These are phyloP conservation scores for Ramaria sp. DNA, from an alignment of 768 basidiomycete species.

Conservation along the genomic window DNA sequence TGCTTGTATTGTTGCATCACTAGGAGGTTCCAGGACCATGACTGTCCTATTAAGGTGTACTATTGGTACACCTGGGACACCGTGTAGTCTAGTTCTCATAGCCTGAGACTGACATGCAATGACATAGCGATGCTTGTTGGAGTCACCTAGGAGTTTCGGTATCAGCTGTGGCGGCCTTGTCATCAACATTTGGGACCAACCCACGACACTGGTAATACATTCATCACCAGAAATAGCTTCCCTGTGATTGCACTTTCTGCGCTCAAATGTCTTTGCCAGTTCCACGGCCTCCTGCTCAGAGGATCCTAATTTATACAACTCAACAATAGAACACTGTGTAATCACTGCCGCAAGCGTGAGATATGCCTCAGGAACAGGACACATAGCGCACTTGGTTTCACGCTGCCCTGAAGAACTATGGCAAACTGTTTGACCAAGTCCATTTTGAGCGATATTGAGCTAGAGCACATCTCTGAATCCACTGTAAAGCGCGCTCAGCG, in stretches of 20 bases:
- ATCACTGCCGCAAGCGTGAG: slow-evolving; percentile 62
- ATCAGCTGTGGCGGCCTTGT: not conserved
- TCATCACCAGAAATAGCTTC: slow-evolving; percentile 79
- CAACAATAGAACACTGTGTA: slow-evolving; percentile 93
- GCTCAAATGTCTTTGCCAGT: slow-evolving; percentile 87
- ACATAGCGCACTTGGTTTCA: slow-evolving; percentile 76
- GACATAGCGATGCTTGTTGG: slow-evolving; percentile 90
- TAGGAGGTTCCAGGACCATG: slow-evolving; percentile 87
- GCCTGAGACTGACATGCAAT: slow-evolving; percentile 74
- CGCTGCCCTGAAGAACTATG: slow-evolving; percentile 71
- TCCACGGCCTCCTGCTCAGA: slow-evolving; percentile 67
- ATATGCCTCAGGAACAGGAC: not conserved
- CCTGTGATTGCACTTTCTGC: slow-evolving; percentile 89
- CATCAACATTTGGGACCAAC: slow-evolving; percentile 30
- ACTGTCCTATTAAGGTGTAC: slow-evolving; percentile 89
- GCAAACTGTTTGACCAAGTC: slow-evolving; percentile 70
- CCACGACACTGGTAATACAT: slow-evolving; percentile 73
- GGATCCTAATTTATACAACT: slow-evolving; percentile 73
- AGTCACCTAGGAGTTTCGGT: slow-evolving; percentile 38
- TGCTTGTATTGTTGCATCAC: slow-evolving; percentile 57
- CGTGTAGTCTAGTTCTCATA: slow-evolving; percentile 59
- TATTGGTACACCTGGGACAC: slow-evolving; percentile 78
- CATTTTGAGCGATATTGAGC: slow-evolving; percentile 54
- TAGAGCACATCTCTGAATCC: slow-evolving; percentile 75
- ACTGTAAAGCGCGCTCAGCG: slow-evolving; percentile 33